Evolutionary conservation across 345 rosid genomes (phyloP), one percentile per base, ranked within the genome.

Genomic region (Cochlearia excelsa): DNA sequence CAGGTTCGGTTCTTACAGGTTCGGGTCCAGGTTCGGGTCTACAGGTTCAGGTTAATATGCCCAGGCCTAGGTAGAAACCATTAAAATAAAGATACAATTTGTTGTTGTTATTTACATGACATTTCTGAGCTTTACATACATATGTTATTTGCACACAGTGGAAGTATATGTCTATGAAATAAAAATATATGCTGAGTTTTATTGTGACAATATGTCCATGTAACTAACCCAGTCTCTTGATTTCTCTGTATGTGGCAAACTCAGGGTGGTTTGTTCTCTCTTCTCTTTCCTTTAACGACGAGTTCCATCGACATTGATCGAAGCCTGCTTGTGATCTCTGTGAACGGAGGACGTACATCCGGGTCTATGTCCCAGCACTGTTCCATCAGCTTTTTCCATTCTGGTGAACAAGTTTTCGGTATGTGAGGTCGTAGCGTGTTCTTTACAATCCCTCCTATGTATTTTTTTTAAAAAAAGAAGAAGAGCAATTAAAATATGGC

Each of bases 311-410:
- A 78, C 78, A 84, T 80, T 31, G 75, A n/a, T 2, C 75, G 72
- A 48, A 84, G 61, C 57, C 79, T 38, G 57, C 68, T 67, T 31
- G 83, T 80, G 73, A 84, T 74, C 77, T 75, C 82, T 9, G 85
- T 73, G 68, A 84, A 84, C 23, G 90, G 71, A 26, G 90, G 87
- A 31, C 83, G 76, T 16, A 71, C 59, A 30, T 77, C 85, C 1
- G 87, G 85, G 40, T 78, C 78, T n/a, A 74, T 67, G 43, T 81
- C 75, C 87, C 87, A 84, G 75, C 90, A 84, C 33, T 81, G 67
- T 65, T 81, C 87, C 84, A 84, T 84, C 46, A 78, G 61, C 57
- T 57, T 81, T 61, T 65, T 76, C 87, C 90, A 84, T 2, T 82
- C 80, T 0, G 80, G 75, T 46, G 82, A 74, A 59, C 92, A 82